Base-by-base conservation (phyloP, 495 filamentous ascomycete genomes). In the Glarea lozoyensis region DNA sequence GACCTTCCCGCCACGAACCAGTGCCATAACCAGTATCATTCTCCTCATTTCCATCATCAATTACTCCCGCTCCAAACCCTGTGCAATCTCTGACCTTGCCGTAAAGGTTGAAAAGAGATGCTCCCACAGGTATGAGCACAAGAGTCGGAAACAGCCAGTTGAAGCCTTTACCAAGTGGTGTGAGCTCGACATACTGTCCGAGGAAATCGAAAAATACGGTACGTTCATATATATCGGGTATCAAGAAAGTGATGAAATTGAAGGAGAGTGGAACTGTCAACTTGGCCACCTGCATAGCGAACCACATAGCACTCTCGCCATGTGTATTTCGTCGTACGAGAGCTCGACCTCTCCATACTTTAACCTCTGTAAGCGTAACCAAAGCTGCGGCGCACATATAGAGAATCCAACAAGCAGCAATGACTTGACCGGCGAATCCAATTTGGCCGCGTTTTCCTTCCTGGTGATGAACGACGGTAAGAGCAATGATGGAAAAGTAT, bases 331-430 rank as follows among this genome's bases (percentile, higher is more conserved):
- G 79, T 35, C 75, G 81, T 30, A 97, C 90, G 12, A 98, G 68
- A 1, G 90, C 90, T 18, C 92, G 78, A 37, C 90, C 89, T 40
- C 92, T 82, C 92, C 92, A 98, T 21, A 95, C 84, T 54, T 90
- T 90, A 53, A 90, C 86, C 51, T 90, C 84, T 30, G 78, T 82
- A 49, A 98, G 76, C 25, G 86, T 87, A 42, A 79, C 82, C 32
- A 97, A 75, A 5, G 90, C 86, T 25, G 84, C 84, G 30, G 80
- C 70, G 58, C 76, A 84, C 90, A 97, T 96, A 67, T 96, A 98
- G 19, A 88, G 61, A 51, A 98, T 79, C 92, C 92, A 98, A 22
- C 78, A 64, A 9, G 86, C 81, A 9, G 90, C 82, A 37, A 85
- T 84, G 35, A 85, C 60, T 58, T 98, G 92, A 23, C 87, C 84